phyloP scores from a whole-genome alignment of 139 green algal genomes.

The Tetraselmis chui region DNA sequence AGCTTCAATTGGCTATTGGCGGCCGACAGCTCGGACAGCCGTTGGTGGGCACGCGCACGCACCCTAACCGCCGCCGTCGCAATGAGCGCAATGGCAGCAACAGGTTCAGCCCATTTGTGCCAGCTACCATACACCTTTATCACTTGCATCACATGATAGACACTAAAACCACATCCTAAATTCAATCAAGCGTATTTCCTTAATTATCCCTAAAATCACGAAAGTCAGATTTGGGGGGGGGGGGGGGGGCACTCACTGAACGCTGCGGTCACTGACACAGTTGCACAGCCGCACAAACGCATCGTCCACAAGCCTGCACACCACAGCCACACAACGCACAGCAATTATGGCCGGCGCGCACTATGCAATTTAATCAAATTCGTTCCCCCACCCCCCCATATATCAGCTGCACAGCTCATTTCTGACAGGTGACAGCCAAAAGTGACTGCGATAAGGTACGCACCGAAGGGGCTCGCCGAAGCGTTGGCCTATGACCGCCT shows the following conservation, averaged over 20 bases:
- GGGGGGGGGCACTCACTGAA: neutral
- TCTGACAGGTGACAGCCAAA: too few species aligned
- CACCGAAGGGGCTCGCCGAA: neutral
- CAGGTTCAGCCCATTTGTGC: neutral
- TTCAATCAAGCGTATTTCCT: too few species aligned
- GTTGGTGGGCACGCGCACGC: neutral
- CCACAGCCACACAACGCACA: neutral
- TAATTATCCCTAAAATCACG: neutral
- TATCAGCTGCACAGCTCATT: too few species aligned
- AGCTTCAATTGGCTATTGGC: neutral
- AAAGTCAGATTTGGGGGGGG: neutral
- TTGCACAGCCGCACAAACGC: neutral
- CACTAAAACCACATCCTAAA: too few species aligned
- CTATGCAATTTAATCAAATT: too few species aligned
- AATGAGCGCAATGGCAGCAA: neutral
- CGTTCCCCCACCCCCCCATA: too few species aligned
- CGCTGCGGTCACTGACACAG: neutral
- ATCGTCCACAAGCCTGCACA: neutral
- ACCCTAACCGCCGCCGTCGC: neutral
- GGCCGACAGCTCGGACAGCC: neutral
- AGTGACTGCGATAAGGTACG: neutral
- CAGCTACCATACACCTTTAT: too few species aligned
- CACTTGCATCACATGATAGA: too few species aligned
- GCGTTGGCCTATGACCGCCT: neutral
- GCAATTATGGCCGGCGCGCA: neutral